Conservation (phyloP, 345 rosid genomes). For the Salix viminalis region DNA sequence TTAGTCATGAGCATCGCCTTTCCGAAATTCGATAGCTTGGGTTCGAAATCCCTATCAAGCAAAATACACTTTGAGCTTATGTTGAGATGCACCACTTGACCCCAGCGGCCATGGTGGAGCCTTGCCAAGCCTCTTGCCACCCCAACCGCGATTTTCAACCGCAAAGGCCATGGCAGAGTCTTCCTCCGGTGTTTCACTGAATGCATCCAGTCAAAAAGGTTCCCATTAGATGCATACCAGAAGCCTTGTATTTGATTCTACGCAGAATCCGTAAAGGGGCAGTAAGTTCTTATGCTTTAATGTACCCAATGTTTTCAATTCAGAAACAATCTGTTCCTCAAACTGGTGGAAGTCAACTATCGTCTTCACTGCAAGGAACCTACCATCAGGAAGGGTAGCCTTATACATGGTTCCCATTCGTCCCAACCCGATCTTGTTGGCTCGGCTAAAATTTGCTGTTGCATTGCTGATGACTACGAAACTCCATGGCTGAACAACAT, state of each 20-base stretch:
- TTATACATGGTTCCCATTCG: slow-evolving; percentile 6
- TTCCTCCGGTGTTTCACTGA: not conserved
- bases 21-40: slow-evolving; percentile 22
- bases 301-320: no score
- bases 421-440: not conserved
- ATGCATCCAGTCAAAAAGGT: no score
- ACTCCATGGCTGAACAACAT: not conserved
- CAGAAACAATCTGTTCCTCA: no score
- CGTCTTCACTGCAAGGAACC: slow-evolving; percentile 15
- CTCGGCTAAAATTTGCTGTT: not conserved
- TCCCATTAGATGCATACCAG: no score
- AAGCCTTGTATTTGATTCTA: no score
- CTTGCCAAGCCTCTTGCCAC: slow-evolving; percentile 25
- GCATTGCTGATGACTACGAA: not conserved
- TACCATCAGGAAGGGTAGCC: slow-evolving; percentile 9
- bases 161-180: slow-evolving; percentile 21
- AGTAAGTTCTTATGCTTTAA: no score
- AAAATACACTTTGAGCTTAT: slow-evolving; percentile 14
- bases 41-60: slow-evolving; percentile 17
- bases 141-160: slow-evolving; percentile 25
- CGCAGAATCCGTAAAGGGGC: no score
- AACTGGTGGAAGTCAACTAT: not conserved
- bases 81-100: slow-evolving; percentile 12
- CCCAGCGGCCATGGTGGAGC: slow-evolving; percentile 21
- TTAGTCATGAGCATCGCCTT: not conserved